Evolutionary conservation across 306 rosid species (phyloP).

Genomic region (Pyrus communis): DNA sequence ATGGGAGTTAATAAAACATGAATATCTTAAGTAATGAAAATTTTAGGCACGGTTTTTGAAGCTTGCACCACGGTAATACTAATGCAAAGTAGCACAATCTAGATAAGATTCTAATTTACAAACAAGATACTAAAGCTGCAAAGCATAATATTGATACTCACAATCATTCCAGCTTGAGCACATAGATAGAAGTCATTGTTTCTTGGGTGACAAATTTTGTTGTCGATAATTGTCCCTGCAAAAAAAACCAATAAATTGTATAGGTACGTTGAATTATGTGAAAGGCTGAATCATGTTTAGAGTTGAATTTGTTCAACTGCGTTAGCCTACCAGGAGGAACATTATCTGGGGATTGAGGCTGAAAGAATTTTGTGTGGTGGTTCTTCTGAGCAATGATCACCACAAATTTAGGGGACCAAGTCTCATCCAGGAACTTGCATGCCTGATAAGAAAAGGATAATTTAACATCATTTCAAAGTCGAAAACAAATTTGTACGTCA

Average conservation of each 20-base stretch:
- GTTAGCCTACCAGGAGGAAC: constrained; percentile 66
- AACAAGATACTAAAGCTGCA: neutral
- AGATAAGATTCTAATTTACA: neutral
- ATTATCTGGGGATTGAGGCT: constrained; percentile 60
- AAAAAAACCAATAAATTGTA: neutral
- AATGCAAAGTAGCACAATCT: neutral
- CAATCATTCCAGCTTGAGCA: constrained; percentile 98
- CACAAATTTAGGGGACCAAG: constrained; percentile 72
- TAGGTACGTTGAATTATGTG: neutral
- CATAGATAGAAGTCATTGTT: constrained; percentile 86
- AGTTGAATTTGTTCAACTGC: neutral
- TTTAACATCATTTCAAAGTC: neutral
- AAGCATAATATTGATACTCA: constrained; percentile 22
- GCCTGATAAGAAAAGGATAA: constrained; percentile 28
- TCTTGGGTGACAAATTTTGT: constrained; percentile 76
- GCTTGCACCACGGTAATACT: neutral
- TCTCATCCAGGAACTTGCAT: constrained; percentile 78
- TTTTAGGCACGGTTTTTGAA: neutral
- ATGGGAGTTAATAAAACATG: neutral
- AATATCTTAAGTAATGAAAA: neutral
- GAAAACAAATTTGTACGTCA: neutral
- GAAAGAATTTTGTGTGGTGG: constrained; percentile 90
- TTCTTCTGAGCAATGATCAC: constrained; percentile 90
- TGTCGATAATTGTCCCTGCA: constrained; percentile 86
- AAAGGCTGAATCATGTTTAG: neutral